Evolutionary conservation across 202 grass and related monocot species (phyloP).

Genomic region (Schoenoplectus tabernaemontani): DNA sequence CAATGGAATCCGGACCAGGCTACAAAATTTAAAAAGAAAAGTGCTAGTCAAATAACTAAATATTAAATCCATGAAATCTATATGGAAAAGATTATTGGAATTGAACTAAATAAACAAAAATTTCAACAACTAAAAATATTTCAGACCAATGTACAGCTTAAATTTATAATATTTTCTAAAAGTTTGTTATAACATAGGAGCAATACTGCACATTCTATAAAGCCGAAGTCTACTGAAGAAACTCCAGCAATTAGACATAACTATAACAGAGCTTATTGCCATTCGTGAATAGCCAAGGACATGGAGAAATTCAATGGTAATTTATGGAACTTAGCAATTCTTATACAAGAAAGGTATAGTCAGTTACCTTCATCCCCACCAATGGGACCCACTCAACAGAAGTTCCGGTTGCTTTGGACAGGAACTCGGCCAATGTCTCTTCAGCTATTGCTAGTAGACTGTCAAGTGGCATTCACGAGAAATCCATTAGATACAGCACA

Average conservation of each 20-base stretch:
- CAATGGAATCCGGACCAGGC: slow-evolving; percentile 99
- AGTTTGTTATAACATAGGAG: slow-evolving; percentile 16
- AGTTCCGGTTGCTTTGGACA: slow-evolving; percentile 94
- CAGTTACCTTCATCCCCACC: slow-evolving; percentile 96
- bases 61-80: neutral
- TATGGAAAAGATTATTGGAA: neutral
- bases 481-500: slow-evolving; percentile 13
- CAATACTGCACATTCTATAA: slow-evolving; percentile 2
- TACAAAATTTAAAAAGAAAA: slow-evolving; percentile 33
- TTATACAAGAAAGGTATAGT: neutral
- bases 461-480: neutral
- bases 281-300: neutral
- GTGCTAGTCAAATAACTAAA: neutral
- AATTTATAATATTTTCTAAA: neutral
- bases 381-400: slow-evolving; percentile 99
- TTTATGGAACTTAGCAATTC: neutral
- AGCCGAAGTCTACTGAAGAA: neutral
- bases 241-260: neutral
- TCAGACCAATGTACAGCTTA: neutral
- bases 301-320: neutral
- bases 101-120: neutral
- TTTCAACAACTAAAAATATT: neutral
- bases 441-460: slow-evolving; percentile 94
- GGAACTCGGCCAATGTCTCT: slow-evolving; percentile 96
- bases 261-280: neutral